These are phyloP conservation scores for Suillus alpinus DNA, from an alignment of 768 basidiomycete genomes.

Conservation along the genomic window DNA sequence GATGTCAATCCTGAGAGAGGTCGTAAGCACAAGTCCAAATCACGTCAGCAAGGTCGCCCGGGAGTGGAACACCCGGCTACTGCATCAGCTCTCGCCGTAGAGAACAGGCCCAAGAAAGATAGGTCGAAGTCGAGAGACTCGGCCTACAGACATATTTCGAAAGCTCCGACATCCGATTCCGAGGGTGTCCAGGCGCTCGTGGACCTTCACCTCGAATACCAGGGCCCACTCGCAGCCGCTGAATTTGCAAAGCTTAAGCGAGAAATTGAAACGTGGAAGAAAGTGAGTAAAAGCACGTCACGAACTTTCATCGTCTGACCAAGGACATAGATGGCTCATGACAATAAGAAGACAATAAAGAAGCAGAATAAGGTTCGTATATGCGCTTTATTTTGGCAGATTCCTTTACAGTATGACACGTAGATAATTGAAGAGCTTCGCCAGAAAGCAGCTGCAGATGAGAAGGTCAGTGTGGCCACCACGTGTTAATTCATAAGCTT, in stretches of 20 bases:
- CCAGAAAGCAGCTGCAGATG: constrained; percentile 37
- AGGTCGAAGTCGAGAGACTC: constrained; percentile 38
- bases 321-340: constrained; percentile 32
- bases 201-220: constrained; percentile 19
- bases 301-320: constrained; percentile 7
- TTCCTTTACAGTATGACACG: constrained; percentile 6
- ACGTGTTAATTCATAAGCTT: constrained; percentile 2
- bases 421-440: constrained; percentile 56
- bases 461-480: constrained; percentile 32
- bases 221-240: constrained; percentile 39
- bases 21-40: constrained; percentile 29
- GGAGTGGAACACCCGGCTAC: constrained; percentile 17
- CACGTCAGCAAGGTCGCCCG: constrained; percentile 23
- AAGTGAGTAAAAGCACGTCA: constrained; percentile 21
- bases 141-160: constrained; percentile 14
- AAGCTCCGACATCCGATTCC: constrained; percentile 25
- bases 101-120: constrained; percentile 22
- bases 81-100: constrained; percentile 2
- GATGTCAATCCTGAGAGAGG: constrained; percentile 29
- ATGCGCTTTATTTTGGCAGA: background rate
- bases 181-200: constrained; percentile 17
- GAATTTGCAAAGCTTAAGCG: constrained; percentile 55
- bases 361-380: constrained; percentile 55
- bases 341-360: constrained; percentile 48
- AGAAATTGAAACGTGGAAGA: constrained; percentile 57